Evolutionary conservation across 352 stramenopile species (phyloP), one percentile per base, ranked within the genome.

Genomic region (Phytopythium montanum): DNA sequence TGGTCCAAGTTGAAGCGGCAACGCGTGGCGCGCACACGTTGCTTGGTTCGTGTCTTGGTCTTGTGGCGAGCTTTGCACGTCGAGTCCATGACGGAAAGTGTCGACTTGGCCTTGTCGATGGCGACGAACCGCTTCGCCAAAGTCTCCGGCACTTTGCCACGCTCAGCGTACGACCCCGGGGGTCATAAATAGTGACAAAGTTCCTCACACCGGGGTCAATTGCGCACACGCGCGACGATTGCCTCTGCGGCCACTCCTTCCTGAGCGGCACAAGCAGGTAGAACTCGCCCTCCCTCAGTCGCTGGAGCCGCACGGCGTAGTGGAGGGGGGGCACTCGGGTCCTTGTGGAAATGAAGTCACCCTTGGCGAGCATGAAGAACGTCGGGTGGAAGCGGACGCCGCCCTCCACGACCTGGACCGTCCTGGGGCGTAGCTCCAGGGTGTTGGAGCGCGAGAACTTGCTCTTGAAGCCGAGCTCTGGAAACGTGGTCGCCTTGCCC

Each of bases 181-280:
- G 46, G 25, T 66, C 60, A 49, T 56, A 61, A 19, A 61, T 18
- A 3, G 34, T 56, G 2, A 51, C 16, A 31, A 61, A 66, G 1
- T 59, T 57, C 19, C 36, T 36, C 13, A 60, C 56, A n/a, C 56
- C 61, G 3, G 56, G 62, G 16, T 69, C 57, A n/a, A 69, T 69
- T 9, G 57, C 56, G 5, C 59, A 72, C 36, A 49, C 60, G 7
- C 56, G 52, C 38, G 3, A 38, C 13, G 49, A 52, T 9, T 55
- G 38, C 18, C 39, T 51, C 21, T 39, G 56, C 39, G 36, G 3
- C 19, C 60, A 65, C 57, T 57, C 38, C n/a, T 26, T 33, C 3
- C 31, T 13, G 8, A 26, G 54, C 7, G 54, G 26, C 10, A 60
- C 19, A 6, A 12, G 18, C 2, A 60, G 0, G 41, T 51, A 53